A percentile compares a stretch with the other conserved stretches of the same genome.
Conservation (phyloP, 345 rosid genomes). For the Rhodomyrtus tomentosa region DNA sequence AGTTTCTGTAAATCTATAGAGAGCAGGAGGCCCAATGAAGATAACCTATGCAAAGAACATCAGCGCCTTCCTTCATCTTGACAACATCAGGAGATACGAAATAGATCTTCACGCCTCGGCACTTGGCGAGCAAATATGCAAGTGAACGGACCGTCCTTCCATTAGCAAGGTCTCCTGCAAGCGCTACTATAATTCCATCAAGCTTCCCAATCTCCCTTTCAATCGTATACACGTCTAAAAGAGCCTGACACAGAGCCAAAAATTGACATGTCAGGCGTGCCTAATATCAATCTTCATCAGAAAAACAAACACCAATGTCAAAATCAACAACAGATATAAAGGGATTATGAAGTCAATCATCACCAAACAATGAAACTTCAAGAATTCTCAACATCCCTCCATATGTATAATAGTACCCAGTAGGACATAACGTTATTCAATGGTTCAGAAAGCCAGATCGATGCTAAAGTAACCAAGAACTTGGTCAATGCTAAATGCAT, state of each 20-base stretch:
- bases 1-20: no score
- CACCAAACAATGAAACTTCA: neutral
- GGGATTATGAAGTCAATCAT: neutral
- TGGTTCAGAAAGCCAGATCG: neutral
- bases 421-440: neutral
- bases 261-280: neutral
- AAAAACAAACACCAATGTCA: neutral
- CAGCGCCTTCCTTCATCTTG: conserved; percentile 65
- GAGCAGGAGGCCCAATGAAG: neutral
- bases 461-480: neutral
- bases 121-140: conserved; percentile 85
- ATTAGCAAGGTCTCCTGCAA: conserved; percentile 96
- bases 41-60: neutral
- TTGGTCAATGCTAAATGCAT: neutral
- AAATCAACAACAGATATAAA: neutral
- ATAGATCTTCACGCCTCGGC: conserved; percentile 68
- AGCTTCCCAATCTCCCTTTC: conserved; percentile 79
- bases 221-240: conserved; percentile 80
- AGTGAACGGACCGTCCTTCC: conserved; percentile 94
- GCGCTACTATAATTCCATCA: conserved; percentile 76
- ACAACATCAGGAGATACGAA: conserved; percentile 82
- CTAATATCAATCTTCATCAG: neutral
- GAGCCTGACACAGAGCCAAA: conserved; percentile 39
- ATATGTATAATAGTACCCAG: neutral
- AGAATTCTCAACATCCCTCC: neutral